Evolutionary conservation across 352 stramenopile species (phyloP), one percentile per base, ranked within the genome.

Genomic region (Pythium insidiosum): DNA sequence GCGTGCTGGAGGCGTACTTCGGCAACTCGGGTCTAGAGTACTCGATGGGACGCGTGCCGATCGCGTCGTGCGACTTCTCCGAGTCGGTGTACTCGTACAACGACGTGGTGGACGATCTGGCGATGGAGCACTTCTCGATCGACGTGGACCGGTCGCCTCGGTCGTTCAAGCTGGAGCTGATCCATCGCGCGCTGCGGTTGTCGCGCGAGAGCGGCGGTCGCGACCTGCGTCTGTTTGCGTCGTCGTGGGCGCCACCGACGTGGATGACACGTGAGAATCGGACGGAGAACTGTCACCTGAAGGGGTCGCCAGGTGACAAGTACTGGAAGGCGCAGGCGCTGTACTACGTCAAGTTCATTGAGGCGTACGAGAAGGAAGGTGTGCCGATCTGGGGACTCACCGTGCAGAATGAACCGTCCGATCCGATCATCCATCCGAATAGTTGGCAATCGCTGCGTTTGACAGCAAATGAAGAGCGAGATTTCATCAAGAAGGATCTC

Each of bases 331-430:
- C 84, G 1, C 51, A 84, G 49, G 85, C 84, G 16, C 60, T 85
- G n/a, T 96, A 94, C 53, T 91, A 95, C 51, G 75, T 70, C 50
- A 87, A 85, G 55, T 96, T 95, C 52, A 60, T 95, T 4, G 58
- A 66, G 7, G 85, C 73, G 34, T 96, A 96, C 61, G 68, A 76
- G 23, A 60, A 66, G 12, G 68, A 79, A 36, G 79, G 79, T n/a
- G 58, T 94, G 20, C 49, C 73, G 12, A 73, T 95, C 40, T 95
- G 78, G 78, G 78, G 60, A 20, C 56, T 94, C 19, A 95, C 82
- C 12, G 68, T 76, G 20, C 84, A 95, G 66, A 95, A 95, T 56
- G 84, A 95, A 48, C 77, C 81, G 10, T 67, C 78, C 18, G 50
- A 64, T 28, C 54, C 68, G 47, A 41, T 52, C 10, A 25, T 81